Percentiles rank a stretch among this genome's conserved stretches.
phyloP scores from a whole-genome alignment of 2,329 filamentous ascomycete genomes.

The Thelonectria rubi region DNA sequence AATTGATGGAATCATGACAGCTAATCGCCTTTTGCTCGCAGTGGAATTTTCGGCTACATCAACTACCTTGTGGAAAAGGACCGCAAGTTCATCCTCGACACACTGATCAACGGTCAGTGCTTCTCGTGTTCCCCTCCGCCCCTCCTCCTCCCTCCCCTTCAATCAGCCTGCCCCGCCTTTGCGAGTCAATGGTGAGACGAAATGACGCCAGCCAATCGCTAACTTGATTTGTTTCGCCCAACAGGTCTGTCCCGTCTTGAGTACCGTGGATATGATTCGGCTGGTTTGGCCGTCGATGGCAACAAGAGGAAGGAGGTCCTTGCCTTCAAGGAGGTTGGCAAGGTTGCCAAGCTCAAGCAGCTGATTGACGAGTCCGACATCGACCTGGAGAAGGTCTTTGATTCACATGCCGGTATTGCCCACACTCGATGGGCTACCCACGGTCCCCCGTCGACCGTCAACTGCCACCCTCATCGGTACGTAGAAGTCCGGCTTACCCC shows the following conservation, averaged over 20 bases:
- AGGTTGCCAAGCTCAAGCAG: conserved; percentile 95
- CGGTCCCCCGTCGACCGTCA: conserved; percentile 88
- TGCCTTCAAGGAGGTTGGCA: conserved; percentile 99
- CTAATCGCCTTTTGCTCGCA: conserved; percentile 51
- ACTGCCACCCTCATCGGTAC: conserved; percentile 98
- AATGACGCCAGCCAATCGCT: conserved; percentile 34
- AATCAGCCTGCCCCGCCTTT: conserved; percentile 38
- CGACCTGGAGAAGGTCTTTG: conserved; percentile 91
- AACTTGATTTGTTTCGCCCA: conserved; percentile 31
- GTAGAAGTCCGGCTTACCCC: conserved; percentile 39
- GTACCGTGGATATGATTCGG: conserved; percentile 98
- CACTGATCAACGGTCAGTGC: conserved; percentile 88
- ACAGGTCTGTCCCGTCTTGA: conserved; percentile 92
- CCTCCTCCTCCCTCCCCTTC: conserved; percentile 33
- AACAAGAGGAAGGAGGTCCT: conserved; percentile 99
- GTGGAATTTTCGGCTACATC: conserved; percentile 98
- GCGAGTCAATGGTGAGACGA: conserved; percentile 41
- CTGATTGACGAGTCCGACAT: conserved; percentile 86
- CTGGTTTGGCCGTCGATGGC: conserved; percentile 93
- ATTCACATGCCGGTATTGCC: conserved; percentile 97
- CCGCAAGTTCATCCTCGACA: conserved; percentile 94
- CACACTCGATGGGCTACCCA: conserved; percentile 99
- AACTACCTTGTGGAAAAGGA: conserved; percentile 99
- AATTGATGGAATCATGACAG: conserved; percentile 32
- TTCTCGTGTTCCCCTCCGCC: conserved; percentile 27